A percentile compares a stretch with the other conserved stretches of the same genome.
These are phyloP conservation scores for Suhomyces yuchorum DNA, from an alignment of 1,139 yeast species.

Conservation along the genomic window DNA sequence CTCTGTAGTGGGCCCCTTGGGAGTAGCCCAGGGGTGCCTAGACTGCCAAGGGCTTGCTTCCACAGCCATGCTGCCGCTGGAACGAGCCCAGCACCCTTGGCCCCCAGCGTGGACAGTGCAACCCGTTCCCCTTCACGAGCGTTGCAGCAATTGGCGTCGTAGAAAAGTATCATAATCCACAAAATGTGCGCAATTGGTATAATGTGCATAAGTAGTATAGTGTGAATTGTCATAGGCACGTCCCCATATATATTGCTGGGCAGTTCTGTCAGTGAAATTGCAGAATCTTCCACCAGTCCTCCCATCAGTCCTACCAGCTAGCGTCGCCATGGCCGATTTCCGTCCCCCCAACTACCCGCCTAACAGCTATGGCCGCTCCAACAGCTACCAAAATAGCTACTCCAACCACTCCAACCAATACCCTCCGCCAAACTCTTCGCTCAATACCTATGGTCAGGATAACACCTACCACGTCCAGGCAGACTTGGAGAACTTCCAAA, in stretches of 20 bases:
- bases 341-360: slow-evolving; percentile 12
- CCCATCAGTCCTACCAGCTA: not conserved
- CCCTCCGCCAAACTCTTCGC: slow-evolving; percentile 2
- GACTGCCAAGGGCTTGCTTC: too few species aligned
- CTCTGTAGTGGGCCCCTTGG: too few species aligned
- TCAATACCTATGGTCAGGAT: slow-evolving; percentile 3
- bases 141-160: not conserved
- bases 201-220: too few species aligned
- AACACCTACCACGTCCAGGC: slow-evolving; percentile 19
- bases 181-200: not conserved
- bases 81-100: too few species aligned
- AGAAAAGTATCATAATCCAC: too few species aligned
- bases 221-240: not conserved
- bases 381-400: not conserved
- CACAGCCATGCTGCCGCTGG: too few species aligned
- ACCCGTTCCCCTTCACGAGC: too few species aligned
- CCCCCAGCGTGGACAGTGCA: too few species aligned
- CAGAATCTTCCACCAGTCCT: not conserved
- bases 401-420: slow-evolving; percentile 1
- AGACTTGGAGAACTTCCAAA: slow-evolving; percentile 30
- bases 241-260: not conserved
- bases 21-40: too few species aligned
- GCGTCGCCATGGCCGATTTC: slow-evolving; percentile 6
- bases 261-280: not conserved
- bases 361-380: not conserved